Base-by-base conservation (phyloP, 2,329 filamentous ascomycete species). In the Arthrobotrys sphaeroides region DNA sequence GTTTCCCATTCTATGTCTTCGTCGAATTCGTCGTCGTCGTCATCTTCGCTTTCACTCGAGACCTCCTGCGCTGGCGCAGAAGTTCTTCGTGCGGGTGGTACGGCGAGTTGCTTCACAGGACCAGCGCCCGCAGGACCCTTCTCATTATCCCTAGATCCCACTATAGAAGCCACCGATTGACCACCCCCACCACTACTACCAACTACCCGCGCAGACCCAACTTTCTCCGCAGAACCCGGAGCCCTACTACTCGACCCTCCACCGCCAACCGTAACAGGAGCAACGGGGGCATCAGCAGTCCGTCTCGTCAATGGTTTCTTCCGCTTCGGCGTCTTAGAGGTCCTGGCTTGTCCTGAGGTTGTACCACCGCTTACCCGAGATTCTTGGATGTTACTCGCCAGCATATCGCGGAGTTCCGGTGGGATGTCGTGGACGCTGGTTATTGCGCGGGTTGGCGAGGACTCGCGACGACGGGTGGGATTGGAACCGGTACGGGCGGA, bases 1-100 rank as follows among this genome's bases (percentile, higher is more conserved):
- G 89, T 88, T 81, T 91, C 88, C 85, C 89, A 91, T 51, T 89
- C 88, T 73, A 87, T 82, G 61, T 89, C 88, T 61, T 85, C 85
- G 28, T 86, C 85, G 9, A 81, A 78, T 66, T 83, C 81, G 62
- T 82, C 81, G 33, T 81, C 77, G 10, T 69, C 61, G 20, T 62
- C 43, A 18, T 59, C 42, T n/a, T 65, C 62, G 2, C 26, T 36
- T 18, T 49, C 51, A 18, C 38, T 59, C n/a, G n/a, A n/a, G n/a
- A n/a, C n/a, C 20, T 59, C 51, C 12, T 51, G 28, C 22, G 31
- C 31, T 20, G 24, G 31, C 33, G 43, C 13, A 55, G 51, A 55
- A 38, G 51, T 4, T 55, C 24, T 55, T 55, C 16, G 51, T 38
- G 40, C 26, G 47, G 57, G 13, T 9, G 53, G 26, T 24, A 26